Evolutionary conservation across 1,284 basidiomycete species (phyloP), one percentile per base, ranked within the genome.

Genomic region (Phellinidium pouzarii): DNA sequence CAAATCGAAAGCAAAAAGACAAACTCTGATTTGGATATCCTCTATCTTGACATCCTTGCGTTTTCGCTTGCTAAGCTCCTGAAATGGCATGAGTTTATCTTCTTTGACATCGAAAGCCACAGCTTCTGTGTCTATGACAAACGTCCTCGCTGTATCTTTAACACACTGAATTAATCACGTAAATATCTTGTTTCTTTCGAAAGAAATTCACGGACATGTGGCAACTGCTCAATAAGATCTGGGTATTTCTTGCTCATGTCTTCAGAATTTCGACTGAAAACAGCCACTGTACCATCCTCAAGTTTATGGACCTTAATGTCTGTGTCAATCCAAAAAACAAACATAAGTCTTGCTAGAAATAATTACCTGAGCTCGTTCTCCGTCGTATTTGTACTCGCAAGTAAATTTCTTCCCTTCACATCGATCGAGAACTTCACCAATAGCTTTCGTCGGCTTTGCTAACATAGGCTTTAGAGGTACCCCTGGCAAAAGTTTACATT

Each of bases 201-300:
- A 47, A 29, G 40, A 49, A 44, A 14, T 3, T 12, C 14, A 71
- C 78, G 59, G 59, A 92, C 94, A 44, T 79, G 77, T 1, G 94
- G 93, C 29, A 98, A 75, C 64, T 98, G 94, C 61, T 93, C 91
- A 14, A 98, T 82, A 12, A 99, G 74, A 72, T 99, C 96, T 0
- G 95, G 96, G 70, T 99, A 99, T 66, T 99, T 99, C 65, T 94
- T 94, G 66, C 90, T 94, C 96, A 99, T 99, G 65, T 99, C 93
- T 68, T 99, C 96, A 31, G 93, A 96, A 69, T 99, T 99, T 48
- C 96, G 77, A 67, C 91, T 95, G 70, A 98, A 99, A 36, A 99
- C 87, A 11, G 80, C 78, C 29, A 99, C 81, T 6, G 75, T 79
- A 1, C 91, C 93, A 62, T 91, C 79, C 44, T 83, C 80, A 42